These are phyloP conservation scores for Amylocarpus encephaloides DNA, from an alignment of 2,329 filamentous ascomycete species.

Conservation along the genomic window DNA sequence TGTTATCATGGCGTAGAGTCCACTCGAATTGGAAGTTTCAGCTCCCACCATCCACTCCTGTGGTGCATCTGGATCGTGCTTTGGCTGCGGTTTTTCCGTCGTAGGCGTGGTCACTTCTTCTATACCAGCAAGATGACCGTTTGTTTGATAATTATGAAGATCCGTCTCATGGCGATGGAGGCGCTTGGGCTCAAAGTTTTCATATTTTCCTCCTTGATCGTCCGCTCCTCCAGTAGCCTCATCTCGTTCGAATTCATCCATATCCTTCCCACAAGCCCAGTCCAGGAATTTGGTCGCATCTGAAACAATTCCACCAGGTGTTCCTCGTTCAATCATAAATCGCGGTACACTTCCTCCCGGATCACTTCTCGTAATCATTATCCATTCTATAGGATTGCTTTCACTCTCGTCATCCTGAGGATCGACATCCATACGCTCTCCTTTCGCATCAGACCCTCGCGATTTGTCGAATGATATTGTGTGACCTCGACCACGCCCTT, in stretches of 20 bases:
- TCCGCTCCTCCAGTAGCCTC: constrained; percentile 11
- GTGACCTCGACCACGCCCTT: constrained; percentile 32
- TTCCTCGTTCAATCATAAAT: constrained; percentile 67
- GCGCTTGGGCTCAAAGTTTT: constrained; percentile 13
- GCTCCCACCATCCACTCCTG: background rate
- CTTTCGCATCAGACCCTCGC: constrained; percentile 33
- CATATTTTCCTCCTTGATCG: constrained; percentile 18
- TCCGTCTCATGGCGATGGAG: constrained; percentile 25
- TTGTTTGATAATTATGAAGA: constrained; percentile 30
- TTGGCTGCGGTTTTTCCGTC: constrained; percentile 1
- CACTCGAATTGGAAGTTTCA: constrained; percentile 12
- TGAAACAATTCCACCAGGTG: constrained; percentile 56
- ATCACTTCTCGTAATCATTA: constrained; percentile 67
- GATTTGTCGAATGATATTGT: constrained; percentile 38
- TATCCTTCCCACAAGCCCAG: constrained; percentile 50
- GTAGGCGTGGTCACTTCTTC: constrained; percentile 15
- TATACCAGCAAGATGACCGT: constrained; percentile 26
- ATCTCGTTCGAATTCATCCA: constrained; percentile 26
- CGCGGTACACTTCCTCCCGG: constrained; percentile 66
- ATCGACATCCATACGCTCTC: constrained; percentile 29
- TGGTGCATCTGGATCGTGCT: background rate
- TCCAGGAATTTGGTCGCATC: constrained; percentile 64
- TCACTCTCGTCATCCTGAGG: constrained; percentile 42
- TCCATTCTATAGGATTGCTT: constrained; percentile 63
- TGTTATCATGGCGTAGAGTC: constrained; percentile 50